Evolutionary conservation across 2,329 filamentous ascomycete genomes (phyloP).

Genomic region (Fusarium heterosporum): DNA sequence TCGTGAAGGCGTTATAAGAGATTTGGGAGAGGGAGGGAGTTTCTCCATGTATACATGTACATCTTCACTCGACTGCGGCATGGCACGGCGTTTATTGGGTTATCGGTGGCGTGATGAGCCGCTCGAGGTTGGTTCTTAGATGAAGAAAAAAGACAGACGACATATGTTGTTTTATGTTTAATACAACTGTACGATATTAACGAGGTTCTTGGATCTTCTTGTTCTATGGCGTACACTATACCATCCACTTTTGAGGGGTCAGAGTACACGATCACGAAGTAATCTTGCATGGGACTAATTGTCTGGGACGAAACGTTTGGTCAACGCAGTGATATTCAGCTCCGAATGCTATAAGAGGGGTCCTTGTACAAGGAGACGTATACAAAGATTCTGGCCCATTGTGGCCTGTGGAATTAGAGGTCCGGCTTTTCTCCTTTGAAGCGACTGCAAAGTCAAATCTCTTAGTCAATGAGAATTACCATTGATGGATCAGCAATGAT

Average conservation of each 20-base stretch:
- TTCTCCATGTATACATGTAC: constrained; percentile 55
- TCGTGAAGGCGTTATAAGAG: constrained; percentile 33
- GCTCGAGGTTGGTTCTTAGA: constrained; percentile 49
- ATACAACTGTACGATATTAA: constrained; percentile 48
- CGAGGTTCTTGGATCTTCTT: not conserved
- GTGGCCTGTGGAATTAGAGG: not conserved
- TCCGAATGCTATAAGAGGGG: not conserved
- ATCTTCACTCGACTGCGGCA: constrained; percentile 67
- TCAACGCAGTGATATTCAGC: not conserved
- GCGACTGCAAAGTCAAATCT: not conserved
- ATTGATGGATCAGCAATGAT: not conserved
- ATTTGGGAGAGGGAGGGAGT: constrained; percentile 29
- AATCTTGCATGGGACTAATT: too few species aligned
- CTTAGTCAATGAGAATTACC: not conserved
- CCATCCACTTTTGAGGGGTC: not conserved
- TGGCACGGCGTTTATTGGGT: constrained; percentile 62
- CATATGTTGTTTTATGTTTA: constrained; percentile 46
- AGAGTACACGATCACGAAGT: not conserved
- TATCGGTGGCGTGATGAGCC: constrained; percentile 47
- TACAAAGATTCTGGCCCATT: not conserved
- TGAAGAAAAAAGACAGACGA: constrained; percentile 48
- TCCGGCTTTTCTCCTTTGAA: not conserved
- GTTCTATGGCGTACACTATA: not conserved
- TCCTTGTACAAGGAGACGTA: not conserved
- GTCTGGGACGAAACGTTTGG: too few species aligned